Conservation (phyloP, 257 asterid species). For the Orobanche coerulescens region DNA sequence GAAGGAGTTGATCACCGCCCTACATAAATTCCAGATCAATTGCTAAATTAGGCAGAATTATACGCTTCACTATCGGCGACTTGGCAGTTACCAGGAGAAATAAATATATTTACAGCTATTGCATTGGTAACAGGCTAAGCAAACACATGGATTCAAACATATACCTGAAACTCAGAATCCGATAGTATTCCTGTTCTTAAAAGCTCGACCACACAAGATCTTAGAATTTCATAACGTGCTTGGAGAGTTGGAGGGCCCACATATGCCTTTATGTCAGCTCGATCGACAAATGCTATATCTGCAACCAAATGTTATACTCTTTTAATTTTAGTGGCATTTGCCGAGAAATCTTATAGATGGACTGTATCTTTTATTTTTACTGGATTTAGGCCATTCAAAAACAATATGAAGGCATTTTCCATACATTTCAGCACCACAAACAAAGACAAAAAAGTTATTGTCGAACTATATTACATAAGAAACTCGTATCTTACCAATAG, state of each 20-base stretch:
- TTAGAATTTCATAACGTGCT: slow-evolving; percentile 89
- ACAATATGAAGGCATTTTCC: neutral
- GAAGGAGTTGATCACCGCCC: slow-evolving; percentile 44
- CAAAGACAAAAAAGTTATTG: neutral
- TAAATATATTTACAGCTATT: slow-evolving; percentile 9
- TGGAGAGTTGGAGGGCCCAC: slow-evolving; percentile 97
- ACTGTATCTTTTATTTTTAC: neutral
- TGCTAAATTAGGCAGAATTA: neutral
- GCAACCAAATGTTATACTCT: slow-evolving; percentile 25
- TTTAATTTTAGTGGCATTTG: neutral
- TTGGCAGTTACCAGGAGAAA: slow-evolving; percentile 5
- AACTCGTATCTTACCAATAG: slow-evolving; percentile 61
- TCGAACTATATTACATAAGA: neutral
- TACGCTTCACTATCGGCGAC: slow-evolving; percentile 7
- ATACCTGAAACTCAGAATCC: slow-evolving; percentile 48
- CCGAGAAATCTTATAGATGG: neutral
- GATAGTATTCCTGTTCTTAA: slow-evolving; percentile 69
- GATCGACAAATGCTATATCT: slow-evolving; percentile 97
- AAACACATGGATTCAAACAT: neutral
- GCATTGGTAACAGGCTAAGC: slow-evolving; percentile 4
- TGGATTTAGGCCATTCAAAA: neutral
- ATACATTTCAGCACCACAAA: neutral
- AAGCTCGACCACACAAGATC: slow-evolving; percentile 85
- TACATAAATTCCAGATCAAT: slow-evolving; percentile 25
- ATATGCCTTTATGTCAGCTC: slow-evolving; percentile 97